Evolutionary conservation across 768 basidiomycete genomes (phyloP), one percentile per base, ranked within the genome.

Genomic region (Termitomyces sp.): DNA sequence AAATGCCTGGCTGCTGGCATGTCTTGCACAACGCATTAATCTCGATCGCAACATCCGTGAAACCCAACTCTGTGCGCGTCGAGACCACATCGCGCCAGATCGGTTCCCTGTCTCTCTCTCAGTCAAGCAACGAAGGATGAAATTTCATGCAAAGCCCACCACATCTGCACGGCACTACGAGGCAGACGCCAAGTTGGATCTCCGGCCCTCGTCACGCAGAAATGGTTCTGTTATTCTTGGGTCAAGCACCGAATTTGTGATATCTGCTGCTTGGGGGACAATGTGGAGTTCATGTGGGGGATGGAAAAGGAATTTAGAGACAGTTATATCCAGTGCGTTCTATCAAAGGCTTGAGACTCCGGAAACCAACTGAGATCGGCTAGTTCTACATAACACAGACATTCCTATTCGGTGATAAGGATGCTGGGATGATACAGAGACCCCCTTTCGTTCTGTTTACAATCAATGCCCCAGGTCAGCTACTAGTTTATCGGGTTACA

Each of bases 11-110:
- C 69, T 83, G 65, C 83, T 81, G 81, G 78, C 77, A 0, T 81
- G 83, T 65, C 77, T 84, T n/a, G 79, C 81, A 18, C 71, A 73
- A 51, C 76, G 81, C 28, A 70, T 76, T 18, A 81, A 83, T 67
- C 74, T 83, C 7, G 71, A 81, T 46, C 73, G 80, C 45, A 79
- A 79, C 60, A 73, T 84, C 48, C 76, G 78, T 8, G 78, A 79
- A 58, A 75, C 83, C 13, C 76, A 80, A 54, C 75, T 84, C 54
- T 77, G 73, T 69, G 74, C 79, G 49, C 74, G 71, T 38, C 54
- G 64, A 20, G 77, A 79, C 63, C 70, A 74, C 61, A 65, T 68
- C n/a, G 66, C 74, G 11, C 69, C 78, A 40, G 79, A 83, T 69
- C 76, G 74, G n/a, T 74, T 73, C 58, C 81, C 81, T 22, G 70